phyloP scores from a whole-genome alignment of 2,329 filamentous ascomycete genomes.

The Phialemoniopsis sp. region DNA sequence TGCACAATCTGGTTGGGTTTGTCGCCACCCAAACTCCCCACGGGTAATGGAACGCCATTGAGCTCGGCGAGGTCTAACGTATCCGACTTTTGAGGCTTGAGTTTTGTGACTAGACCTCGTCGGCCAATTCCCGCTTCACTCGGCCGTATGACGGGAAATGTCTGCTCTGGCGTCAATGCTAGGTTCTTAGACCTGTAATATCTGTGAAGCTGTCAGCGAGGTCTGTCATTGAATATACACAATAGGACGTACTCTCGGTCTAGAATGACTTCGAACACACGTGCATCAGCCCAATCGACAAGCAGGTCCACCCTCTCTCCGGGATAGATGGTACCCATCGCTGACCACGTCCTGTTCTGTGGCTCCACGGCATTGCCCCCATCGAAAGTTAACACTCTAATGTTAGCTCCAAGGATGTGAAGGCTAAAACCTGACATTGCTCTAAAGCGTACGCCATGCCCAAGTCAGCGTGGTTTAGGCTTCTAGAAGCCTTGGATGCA shows the following conservation, averaged over 20 bases:
- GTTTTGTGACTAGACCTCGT: too few relatives aligned
- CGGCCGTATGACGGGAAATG: not conserved
- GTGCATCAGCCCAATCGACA: not conserved
- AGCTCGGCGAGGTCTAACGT: not conserved
- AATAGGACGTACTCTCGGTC: slow-evolving; percentile 1
- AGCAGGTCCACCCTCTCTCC: slow-evolving; percentile 1
- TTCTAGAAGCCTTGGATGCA: not conserved
- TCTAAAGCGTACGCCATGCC: not conserved
- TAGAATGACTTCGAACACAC: not conserved
- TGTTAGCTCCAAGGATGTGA: not conserved
- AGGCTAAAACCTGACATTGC: slow-evolving; percentile 2
- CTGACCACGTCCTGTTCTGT: not conserved
- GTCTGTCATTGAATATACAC: not conserved
- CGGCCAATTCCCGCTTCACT: too few relatives aligned
- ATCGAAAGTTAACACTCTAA: not conserved
- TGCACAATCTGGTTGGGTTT: not conserved
- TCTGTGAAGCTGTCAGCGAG: not conserved
- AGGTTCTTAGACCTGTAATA: slow-evolving; percentile 1
- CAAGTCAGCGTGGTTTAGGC: not conserved
- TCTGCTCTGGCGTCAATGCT: not conserved
- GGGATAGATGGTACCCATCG: not conserved
- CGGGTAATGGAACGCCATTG: not conserved
- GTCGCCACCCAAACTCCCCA: not conserved
- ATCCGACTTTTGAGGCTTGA: too few relatives aligned
- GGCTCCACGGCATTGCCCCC: not conserved